These are phyloP conservation scores for Candida caryicola DNA, from an alignment of 805 yeast species.

Conservation along the genomic window DNA sequence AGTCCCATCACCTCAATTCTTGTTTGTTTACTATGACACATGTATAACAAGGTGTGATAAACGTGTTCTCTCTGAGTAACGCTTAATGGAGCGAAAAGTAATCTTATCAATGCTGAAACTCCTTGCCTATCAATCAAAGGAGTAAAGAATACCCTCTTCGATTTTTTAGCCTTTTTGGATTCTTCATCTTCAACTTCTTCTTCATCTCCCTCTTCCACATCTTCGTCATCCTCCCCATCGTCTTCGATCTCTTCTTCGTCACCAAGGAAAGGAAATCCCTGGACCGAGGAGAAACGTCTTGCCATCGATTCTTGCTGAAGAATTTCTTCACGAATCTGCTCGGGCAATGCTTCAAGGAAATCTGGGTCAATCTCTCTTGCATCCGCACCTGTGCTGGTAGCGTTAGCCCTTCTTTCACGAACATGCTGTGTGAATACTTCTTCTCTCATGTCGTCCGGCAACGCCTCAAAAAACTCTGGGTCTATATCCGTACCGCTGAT, in stretches of 20 bases:
- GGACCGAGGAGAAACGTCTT: constrained; percentile 30
- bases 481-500: constrained; percentile 89
- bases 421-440: constrained; percentile 87
- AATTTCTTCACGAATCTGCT: constrained; percentile 59
- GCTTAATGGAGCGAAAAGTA: constrained; percentile 71
- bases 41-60: constrained; percentile 60
- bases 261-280: constrained; percentile 21
- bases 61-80: constrained; percentile 59
- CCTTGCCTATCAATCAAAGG: constrained; percentile 77
- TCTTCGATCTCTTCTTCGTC: constrained; percentile 21
- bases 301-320: constrained; percentile 54
- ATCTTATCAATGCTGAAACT: constrained; percentile 65
- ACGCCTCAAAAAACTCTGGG: constrained; percentile 83
- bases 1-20: constrained; percentile 71
- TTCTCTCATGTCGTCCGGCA: constrained; percentile 90
- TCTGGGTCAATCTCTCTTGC: constrained; percentile 74
- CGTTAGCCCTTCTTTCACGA: constrained; percentile 65
- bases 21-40: constrained; percentile 76
- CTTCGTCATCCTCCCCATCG: constrained; percentile 15
- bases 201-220: constrained; percentile 8
- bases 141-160: constrained; percentile 46
- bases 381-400: constrained; percentile 41
- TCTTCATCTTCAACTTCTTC: constrained; percentile 5
- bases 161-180: constrained; percentile 9
- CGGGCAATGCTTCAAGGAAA: constrained; percentile 78